Evolutionary conservation across 352 stramenopile genomes (phyloP), one percentile per base, ranked within the genome.

Genomic region (Globisporangium paddicum): DNA sequence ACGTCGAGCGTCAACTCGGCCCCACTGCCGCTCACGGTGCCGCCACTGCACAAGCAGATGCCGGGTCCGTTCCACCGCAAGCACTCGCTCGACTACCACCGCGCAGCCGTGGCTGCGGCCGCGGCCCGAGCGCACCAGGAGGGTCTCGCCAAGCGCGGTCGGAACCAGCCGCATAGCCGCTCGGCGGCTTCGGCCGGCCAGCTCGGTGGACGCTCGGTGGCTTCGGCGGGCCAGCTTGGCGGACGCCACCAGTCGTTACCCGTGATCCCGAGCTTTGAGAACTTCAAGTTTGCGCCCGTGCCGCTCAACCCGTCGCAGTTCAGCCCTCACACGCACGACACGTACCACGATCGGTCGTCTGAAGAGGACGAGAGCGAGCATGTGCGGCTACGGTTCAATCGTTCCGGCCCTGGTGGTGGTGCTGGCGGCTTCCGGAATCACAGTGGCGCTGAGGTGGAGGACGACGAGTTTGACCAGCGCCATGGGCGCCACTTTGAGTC

Each of bases 191-290:
- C 18, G 10, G 11, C 18, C 0, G 18, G 53, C 4, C 18, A 44
- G 25, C 21, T 58, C 21, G 60, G 60, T n/a, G 70, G 58, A 0
- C 74, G 77, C 16, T 61, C 60, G 35, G 45, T 19, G 16, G 54
- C 40, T 3, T 34, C 18, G 10, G 11, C 18, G 0, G 18, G 53
- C 4, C 18, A 44, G 25, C 21, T 58, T n/a, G 60, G 60, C 21
- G 70, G 58, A 0, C 74, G 77, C 16, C 71, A 87, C 49, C 60
- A 77, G 53, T 90, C 81, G 38, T 59, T 89, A 21, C 81, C 79
- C 0, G 38, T 81, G 21, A 77, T 87, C 62, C 77, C 71, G 7
- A 88, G 68, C 51, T 72, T 84, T 44, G 74, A 80, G 46, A 71
- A 75, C 32, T 46, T 71, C 25, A 46, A 51, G 37, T 59, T 60